These are phyloP conservation scores for Arachis hypogaea DNA, from an alignment of 306 rosid genomes.

Conservation along the genomic window DNA sequence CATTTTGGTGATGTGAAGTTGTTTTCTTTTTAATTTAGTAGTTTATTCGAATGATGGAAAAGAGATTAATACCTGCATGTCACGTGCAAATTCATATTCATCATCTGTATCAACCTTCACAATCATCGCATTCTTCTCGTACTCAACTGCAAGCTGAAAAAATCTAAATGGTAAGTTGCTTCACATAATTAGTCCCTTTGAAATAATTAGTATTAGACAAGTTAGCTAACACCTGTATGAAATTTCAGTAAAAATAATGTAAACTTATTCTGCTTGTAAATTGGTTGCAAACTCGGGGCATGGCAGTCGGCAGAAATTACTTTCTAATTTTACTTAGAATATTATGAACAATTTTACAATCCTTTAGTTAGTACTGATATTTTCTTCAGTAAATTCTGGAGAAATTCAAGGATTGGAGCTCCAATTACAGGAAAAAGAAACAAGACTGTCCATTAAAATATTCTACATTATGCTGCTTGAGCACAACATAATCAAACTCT, in stretches of 20 bases:
- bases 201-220: background rate
- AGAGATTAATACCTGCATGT: constrained; percentile 77
- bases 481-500: background rate
- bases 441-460: background rate
- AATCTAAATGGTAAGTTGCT: constrained; percentile 28
- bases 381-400: background rate
- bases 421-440: background rate
- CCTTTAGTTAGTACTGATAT: background rate
- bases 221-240: background rate
- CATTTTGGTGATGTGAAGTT: too few relatives aligned
- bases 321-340: constrained; percentile 9
- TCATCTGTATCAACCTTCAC: constrained; percentile 93
- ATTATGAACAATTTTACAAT: constrained; percentile 5
- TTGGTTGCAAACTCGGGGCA: background rate
- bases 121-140: constrained; percentile 60
- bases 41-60: too few relatives aligned
- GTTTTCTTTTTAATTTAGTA: too few relatives aligned
- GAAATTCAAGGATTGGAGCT: background rate
- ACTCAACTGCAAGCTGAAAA: constrained; percentile 92
- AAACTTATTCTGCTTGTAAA: constrained; percentile 7
- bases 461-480: background rate
- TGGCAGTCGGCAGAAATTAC: background rate
- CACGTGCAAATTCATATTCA: constrained; percentile 83
- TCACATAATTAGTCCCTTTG: background rate
- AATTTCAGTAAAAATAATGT: constrained; percentile 4